These are phyloP conservation scores for Talaromyces amestolkiae DNA, from an alignment of 2,329 filamentous ascomycete species.

Conservation along the genomic window DNA sequence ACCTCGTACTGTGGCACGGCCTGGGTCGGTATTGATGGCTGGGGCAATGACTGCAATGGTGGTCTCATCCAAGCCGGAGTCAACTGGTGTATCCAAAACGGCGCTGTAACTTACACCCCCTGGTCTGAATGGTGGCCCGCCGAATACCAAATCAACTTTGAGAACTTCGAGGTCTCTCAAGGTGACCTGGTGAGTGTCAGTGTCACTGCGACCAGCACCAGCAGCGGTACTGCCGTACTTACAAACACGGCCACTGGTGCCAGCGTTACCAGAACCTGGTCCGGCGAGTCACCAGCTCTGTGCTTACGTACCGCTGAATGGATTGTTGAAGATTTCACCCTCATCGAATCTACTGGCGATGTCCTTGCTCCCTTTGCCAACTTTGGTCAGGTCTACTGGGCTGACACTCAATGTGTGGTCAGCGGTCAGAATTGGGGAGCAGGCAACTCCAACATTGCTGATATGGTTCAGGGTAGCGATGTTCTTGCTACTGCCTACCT, in stretches of 20 bases:
- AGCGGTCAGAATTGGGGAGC: conserved; percentile 11
- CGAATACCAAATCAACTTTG: conserved; percentile 8
- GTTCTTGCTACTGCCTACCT: conserved; percentile 15
- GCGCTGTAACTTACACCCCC: conserved; percentile 3
- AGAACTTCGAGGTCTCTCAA: conserved; percentile 14
- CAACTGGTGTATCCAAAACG: conserved; percentile 17
- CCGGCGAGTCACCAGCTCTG: conserved; percentile 9
- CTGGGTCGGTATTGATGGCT: conserved; percentile 18
- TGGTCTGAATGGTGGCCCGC: conserved; percentile 18
- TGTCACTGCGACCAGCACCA: conserved; percentile 15
- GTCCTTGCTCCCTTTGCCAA: conserved; percentile 11
- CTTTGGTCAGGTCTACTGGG: conserved; percentile 14
- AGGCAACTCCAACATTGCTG: conserved; percentile 12
- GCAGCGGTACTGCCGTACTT: conserved; percentile 12
- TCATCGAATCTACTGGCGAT: conserved; percentile 3
- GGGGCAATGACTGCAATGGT: conserved; percentile 11
- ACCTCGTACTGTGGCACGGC: conserved; percentile 15
- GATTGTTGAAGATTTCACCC: conserved; percentile 16
- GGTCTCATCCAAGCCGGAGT: conserved; percentile 16
- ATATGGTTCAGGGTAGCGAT: conserved; percentile 15
- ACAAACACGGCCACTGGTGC: conserved; percentile 3
- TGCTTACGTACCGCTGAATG: conserved; percentile 14
- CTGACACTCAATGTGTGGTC: background rate
- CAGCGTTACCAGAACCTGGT: conserved; percentile 12
- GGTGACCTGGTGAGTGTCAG: conserved; percentile 14